Conservation (phyloP, 2,329 filamentous ascomycete species). For the Phaeosphaeriaceae sp. region DNA sequence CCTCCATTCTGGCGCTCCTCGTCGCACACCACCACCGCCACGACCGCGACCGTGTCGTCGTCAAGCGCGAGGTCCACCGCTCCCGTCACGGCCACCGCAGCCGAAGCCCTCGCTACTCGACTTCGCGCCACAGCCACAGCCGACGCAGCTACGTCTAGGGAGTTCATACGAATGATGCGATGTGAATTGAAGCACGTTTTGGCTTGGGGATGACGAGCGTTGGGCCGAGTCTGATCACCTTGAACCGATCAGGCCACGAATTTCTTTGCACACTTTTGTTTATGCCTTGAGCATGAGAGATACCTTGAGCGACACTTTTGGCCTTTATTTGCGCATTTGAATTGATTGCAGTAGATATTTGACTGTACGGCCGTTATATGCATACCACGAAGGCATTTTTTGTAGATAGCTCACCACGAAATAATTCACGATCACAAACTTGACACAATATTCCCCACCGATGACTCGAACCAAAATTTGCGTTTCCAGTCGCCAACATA, state of each 20-base stretch:
- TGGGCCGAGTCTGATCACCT: slow-evolving; percentile 3
- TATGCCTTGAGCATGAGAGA: slow-evolving; percentile 3
- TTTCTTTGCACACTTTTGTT: slow-evolving; percentile 23
- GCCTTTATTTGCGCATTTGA: background rate
- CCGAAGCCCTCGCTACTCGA: slow-evolving; percentile 46
- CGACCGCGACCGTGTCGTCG: slow-evolving; percentile 57
- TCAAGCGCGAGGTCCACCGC: slow-evolving; percentile 59
- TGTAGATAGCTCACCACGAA: background rate
- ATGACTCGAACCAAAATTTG: too few species aligned
- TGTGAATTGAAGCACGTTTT: background rate
- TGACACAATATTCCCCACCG: too few species aligned
- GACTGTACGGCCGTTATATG: background rate
- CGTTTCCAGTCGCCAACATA: too few species aligned
- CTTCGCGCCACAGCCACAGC: slow-evolving; percentile 41
- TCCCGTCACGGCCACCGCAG: slow-evolving; percentile 53
- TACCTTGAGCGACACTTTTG: slow-evolving; percentile 6
- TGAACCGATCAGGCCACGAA: slow-evolving; percentile 18
- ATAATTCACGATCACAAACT: background rate
- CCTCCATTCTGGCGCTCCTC: slow-evolving; percentile 67
- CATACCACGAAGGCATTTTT: background rate
- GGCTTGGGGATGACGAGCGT: background rate
- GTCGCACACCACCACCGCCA: slow-evolving; percentile 55
- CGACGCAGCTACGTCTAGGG: slow-evolving; percentile 46
- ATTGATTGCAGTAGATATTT: background rate
- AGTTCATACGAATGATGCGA: background rate